A percentile compares a stretch with the other conserved stretches of the same genome.
These are phyloP conservation scores for Hypoxylon sp. DNA, from an alignment of 2,329 filamentous ascomycete species.

Conservation along the genomic window DNA sequence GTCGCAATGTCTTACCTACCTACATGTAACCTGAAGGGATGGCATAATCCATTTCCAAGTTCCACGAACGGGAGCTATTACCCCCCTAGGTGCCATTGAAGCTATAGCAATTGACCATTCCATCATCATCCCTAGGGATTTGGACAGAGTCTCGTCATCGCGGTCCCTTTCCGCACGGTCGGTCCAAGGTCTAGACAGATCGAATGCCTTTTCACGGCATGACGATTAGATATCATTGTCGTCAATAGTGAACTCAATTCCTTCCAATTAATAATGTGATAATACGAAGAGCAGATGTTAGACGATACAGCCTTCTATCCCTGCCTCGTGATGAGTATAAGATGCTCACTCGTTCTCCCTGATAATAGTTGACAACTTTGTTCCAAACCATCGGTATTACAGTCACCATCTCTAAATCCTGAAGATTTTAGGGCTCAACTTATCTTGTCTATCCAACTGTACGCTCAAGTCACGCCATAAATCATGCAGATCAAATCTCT, in stretches of 20 bases:
- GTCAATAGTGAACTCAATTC: constrained; percentile 42
- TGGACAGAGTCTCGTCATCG: constrained; percentile 29
- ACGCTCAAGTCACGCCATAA: neutral
- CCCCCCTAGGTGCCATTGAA: constrained; percentile 18
- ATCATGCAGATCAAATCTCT: constrained; percentile 50
- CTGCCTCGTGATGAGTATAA: constrained; percentile 31
- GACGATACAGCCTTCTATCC: neutral
- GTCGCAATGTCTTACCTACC: constrained; percentile 3
- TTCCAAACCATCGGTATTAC: neutral
- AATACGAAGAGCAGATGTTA: neutral
- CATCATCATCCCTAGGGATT: constrained; percentile 19
- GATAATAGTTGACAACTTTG: neutral
- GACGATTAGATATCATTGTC: constrained; percentile 36
- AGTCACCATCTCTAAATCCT: neutral
- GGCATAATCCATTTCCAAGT: neutral
- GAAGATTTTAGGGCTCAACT: neutral
- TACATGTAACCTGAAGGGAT: neutral
- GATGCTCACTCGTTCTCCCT: constrained; percentile 8
- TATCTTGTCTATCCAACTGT: neutral
- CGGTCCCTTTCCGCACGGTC: constrained; percentile 11
- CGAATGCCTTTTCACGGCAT: constrained; percentile 5
- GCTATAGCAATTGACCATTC: constrained; percentile 10
- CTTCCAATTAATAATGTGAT: neutral
- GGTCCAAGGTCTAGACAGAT: neutral
- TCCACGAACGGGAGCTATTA: constrained; percentile 5